Conservation (phyloP, 441 rosid species). For the Macaranga tanarius region DNA sequence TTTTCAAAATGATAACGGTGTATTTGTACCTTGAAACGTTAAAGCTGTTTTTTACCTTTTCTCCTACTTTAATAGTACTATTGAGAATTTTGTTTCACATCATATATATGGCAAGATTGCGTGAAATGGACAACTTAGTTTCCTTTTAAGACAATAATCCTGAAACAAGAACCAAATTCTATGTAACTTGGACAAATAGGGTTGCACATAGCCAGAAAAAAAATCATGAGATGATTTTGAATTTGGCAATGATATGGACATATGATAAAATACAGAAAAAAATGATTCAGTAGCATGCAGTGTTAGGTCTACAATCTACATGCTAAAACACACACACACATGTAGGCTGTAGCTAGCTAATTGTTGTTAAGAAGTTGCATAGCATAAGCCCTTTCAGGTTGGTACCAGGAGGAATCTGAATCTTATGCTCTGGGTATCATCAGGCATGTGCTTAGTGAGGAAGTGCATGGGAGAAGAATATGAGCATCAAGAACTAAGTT, state of each 20-base stretch:
- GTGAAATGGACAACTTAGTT: neutral
- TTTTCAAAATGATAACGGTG: too few relatives aligned
- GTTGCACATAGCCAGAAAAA: too few relatives aligned
- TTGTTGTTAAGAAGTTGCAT: slow-evolving; percentile 4
- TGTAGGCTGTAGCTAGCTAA: neutral
- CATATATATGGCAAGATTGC: neutral
- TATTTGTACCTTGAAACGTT: too few relatives aligned
- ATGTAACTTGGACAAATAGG: neutral
- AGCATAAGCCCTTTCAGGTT: neutral
- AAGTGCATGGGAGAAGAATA: neutral
- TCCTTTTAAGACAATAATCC: too few relatives aligned
- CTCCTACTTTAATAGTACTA: too few relatives aligned
- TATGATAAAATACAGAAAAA: too few relatives aligned
- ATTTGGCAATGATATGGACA: neutral
- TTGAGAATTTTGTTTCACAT: neutral
- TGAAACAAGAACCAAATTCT: slow-evolving; percentile 18
- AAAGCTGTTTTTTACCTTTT: too few relatives aligned
- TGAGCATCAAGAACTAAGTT: neutral
- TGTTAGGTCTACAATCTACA: neutral
- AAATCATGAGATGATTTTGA: too few relatives aligned
- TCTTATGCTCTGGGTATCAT: slow-evolving; percentile 15
- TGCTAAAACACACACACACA: neutral
- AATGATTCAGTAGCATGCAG: neutral
- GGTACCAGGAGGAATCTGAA: slow-evolving; percentile 3
- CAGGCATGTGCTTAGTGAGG: neutral